Evolutionary conservation across 1,284 basidiomycete species (phyloP), one percentile per base, ranked within the genome.

Genomic region (Ceratobasidium papillatum): DNA sequence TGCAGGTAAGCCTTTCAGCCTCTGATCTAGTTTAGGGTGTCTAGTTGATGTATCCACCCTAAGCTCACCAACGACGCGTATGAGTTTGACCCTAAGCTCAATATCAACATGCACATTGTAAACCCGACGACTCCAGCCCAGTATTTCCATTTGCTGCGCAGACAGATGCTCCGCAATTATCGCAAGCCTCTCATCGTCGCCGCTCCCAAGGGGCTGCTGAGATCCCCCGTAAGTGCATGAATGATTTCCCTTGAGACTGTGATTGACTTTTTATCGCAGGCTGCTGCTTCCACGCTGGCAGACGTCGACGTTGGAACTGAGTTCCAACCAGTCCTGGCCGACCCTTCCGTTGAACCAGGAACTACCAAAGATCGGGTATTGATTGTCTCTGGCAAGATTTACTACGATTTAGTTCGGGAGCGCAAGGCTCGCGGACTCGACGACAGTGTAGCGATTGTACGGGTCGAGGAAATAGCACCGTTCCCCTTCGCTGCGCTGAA

Each of bases 41-140:
- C 22, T 45, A 41, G 36, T 43, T 36, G 38, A 51, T 52, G 36
- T 49, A 43, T 8, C 49, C 36, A 43, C 25, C 30, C 76, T 5
- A 75, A 93, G 90, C 85, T 94, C 38, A 90, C 91, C 3, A 90
- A 94, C 77, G 93, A 93, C 79, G 83, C 86, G 0, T 91, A 87
- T 80, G 79, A 81, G 74, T 83, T 38, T 79, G 82, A 38, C 78
- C 81, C 1, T 83, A 82, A 75, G 79, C 25, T 78, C 2, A 90
- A 91, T 77, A 83, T 89, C 78, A 96, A 96, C 80, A 90, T 96
- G 85, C 91, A 92, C 68, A 87, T 96, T 54, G 88, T 88, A 9
- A 95, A 91, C 83, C 93, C 94, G 0, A 96, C 94, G 0, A 95
- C 94, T 0, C 90, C 95, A 0, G 92, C 93, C 0, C 93, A 96